Base-by-base conservation (phyloP, 1,139 yeast species). In the Yamadazyma spencermartinsiae region DNA sequence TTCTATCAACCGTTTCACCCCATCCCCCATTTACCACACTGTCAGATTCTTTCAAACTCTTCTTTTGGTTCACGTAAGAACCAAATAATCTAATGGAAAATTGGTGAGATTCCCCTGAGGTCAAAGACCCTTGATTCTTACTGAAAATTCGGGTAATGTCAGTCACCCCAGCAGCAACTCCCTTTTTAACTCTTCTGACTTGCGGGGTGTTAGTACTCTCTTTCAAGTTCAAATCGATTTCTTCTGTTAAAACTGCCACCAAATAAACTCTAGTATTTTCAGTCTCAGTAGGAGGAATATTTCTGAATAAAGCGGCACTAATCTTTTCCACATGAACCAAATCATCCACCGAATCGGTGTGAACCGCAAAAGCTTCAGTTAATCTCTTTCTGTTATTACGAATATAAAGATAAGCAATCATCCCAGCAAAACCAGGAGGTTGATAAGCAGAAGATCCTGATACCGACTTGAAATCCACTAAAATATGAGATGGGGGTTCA, bases 111-210 rank as follows among this genome's bases (percentile, higher is more conserved):
- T 80, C 79, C 39, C 90, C 81, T 27, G 81, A 61, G 13, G 72
- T 61, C 39, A 79, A 65, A 25, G 82, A 73, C 30, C 86, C 87
- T 42, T 75, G 77, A 46, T 77, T 79, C 48, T 77, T 72, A 16
- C 88, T 76, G 55, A 88, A 86, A 31, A 87, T 76, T 51, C 95
- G 76, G 7, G 95, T 80, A 39, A 88, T 82, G 61, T 88, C 95
- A 31, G 90, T 79, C 13, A 85, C 94, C 59, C 96, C 96, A 3
- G 90, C 90, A 31, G 94, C 95, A 13, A 88, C 79, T 42, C 96
- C 96, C 55, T 83, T 81, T 54, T 86, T 80, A 33, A 84, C 76
- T 40, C 72, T 56, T 36, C 62, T 60, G n/a, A 79, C 56, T 26
- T 56, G 60, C 25, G 54, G 62, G 23, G 43, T 55, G 25, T 41